phyloP scores from a whole-genome alignment of 75 land plant species.

The Adiantum capillusveneris region DNA sequence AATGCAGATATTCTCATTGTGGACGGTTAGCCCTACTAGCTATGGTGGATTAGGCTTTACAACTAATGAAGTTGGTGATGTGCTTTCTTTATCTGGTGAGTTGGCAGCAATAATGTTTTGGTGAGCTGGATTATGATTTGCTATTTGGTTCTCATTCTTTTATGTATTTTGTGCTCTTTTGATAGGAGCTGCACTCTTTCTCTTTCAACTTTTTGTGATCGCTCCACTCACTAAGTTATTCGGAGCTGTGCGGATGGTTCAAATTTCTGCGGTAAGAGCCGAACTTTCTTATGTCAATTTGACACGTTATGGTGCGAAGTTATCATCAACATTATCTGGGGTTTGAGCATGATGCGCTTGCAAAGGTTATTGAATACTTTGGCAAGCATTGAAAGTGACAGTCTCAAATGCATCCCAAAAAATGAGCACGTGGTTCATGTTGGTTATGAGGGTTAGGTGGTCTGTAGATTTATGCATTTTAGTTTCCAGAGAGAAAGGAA shows the following conservation, averaged over 20 bases:
- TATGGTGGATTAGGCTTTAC: conserved; percentile 39
- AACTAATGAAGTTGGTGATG: conserved; percentile 37
- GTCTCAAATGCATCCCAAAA: too few species aligned
- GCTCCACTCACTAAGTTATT: conserved; percentile 18
- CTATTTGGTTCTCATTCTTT: background rate
- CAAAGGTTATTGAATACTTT: too few species aligned
- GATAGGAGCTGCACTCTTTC: conserved; percentile 22
- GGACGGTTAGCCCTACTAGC: conserved; percentile 38
- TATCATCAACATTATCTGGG: too few species aligned
- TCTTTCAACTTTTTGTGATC: conserved; percentile 32
- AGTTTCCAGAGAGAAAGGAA: too few species aligned
- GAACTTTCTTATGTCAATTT: too few species aligned
- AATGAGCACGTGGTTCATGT: too few species aligned
- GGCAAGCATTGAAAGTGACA: too few species aligned
- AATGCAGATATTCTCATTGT: conserved; percentile 43
- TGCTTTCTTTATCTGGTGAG: conserved; percentile 43
- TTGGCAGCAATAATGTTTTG: background rate
- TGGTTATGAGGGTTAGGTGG: too few species aligned
- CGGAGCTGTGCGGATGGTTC: conserved; percentile 27
- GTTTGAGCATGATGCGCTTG: too few species aligned
- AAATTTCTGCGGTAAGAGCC: conserved; percentile 25
- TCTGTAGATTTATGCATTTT: too few species aligned
- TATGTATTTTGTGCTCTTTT: too few species aligned
- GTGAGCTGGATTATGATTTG: background rate
- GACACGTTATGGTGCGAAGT: too few species aligned